These are phyloP conservation scores for Achaetomium macrosporum DNA, from an alignment of 2,329 filamentous ascomycete species.

Conservation along the genomic window DNA sequence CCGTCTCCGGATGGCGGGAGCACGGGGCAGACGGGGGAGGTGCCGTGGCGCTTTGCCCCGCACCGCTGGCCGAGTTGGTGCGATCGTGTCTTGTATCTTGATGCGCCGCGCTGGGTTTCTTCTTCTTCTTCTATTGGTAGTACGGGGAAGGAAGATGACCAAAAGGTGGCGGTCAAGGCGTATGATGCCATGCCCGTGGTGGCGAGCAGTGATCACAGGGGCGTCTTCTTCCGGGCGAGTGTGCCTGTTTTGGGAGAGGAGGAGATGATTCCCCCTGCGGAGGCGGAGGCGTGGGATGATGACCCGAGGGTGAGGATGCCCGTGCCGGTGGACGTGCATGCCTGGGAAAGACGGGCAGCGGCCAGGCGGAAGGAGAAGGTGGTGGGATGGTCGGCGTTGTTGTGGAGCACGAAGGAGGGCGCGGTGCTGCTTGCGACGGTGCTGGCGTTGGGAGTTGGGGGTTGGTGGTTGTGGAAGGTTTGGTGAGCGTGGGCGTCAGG, in stretches of 20 bases:
- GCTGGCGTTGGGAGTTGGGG: slow-evolving; percentile 36
- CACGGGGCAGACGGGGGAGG: slow-evolving; percentile 30
- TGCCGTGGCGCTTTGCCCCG: slow-evolving; percentile 66
- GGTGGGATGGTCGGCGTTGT: slow-evolving; percentile 49
- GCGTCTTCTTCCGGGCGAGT: slow-evolving; percentile 66
- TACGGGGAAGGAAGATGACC: slow-evolving; percentile 45
- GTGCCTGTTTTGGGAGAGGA: slow-evolving; percentile 53
- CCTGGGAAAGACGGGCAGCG: slow-evolving; percentile 46
- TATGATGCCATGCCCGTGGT: slow-evolving; percentile 76
- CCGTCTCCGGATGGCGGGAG: slow-evolving; percentile 23
- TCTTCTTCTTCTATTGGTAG: slow-evolving; percentile 21
- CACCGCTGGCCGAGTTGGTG: slow-evolving; percentile 93
- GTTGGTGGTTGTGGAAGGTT: slow-evolving; percentile 39
- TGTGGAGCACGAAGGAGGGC: slow-evolving; percentile 50
- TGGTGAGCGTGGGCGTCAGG: slow-evolving; percentile 9
- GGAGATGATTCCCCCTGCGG: slow-evolving; percentile 32
- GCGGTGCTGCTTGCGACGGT: slow-evolving; percentile 41
- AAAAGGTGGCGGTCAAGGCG: slow-evolving; percentile 45
- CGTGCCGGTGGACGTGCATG: slow-evolving; percentile 47
- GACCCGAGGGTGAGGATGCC: slow-evolving; percentile 45
- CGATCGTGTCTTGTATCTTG: slow-evolving; percentile 78
- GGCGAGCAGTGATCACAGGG: slow-evolving; percentile 79
- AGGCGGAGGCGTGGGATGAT: background rate
- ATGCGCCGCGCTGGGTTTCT: slow-evolving; percentile 49
- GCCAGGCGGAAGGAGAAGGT: slow-evolving; percentile 42